These are phyloP conservation scores for Grosmannia huntii DNA, from an alignment of 2,329 filamentous ascomycete species.

Conservation along the genomic window DNA sequence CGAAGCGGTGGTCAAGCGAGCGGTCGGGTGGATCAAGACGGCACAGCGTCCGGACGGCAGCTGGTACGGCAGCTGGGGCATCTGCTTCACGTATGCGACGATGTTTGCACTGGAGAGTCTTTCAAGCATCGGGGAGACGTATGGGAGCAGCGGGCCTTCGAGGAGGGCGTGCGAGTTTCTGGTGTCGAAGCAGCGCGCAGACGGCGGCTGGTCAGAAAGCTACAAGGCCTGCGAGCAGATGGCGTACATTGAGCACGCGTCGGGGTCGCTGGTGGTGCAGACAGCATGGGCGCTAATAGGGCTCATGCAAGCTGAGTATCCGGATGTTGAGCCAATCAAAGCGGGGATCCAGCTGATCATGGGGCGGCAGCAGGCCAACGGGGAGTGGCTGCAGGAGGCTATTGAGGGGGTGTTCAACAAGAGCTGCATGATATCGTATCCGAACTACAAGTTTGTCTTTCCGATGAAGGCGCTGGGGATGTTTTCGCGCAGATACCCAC, in stretches of 20 bases:
- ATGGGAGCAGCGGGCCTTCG: constrained; percentile 57
- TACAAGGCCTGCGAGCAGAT: constrained; percentile 74
- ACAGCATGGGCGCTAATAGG: constrained; percentile 83
- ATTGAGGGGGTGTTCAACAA: constrained; percentile 99
- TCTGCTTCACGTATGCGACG: constrained; percentile 93
- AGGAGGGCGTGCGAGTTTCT: constrained; percentile 75
- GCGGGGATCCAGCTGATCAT: constrained; percentile 72
- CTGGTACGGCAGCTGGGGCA: constrained; percentile 97
- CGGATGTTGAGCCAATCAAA: constrained; percentile 57
- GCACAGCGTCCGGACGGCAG: constrained; percentile 72
- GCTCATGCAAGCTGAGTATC: constrained; percentile 71
- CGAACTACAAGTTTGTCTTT: constrained; percentile 97
- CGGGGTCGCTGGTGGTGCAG: constrained; percentile 79
- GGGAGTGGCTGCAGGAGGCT: constrained; percentile 88
- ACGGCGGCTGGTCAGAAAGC: constrained; percentile 95
- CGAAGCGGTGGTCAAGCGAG: constrained; percentile 53
- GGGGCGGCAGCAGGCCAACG: constrained; percentile 71
- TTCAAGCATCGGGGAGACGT: constrained; percentile 68
- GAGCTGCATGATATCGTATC: constrained; percentile 97
- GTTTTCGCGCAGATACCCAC: constrained; percentile 61
- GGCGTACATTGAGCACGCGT: constrained; percentile 60
- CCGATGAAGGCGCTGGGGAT: constrained; percentile 87
- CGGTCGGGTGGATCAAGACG: constrained; percentile 70
- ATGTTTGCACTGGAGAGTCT: constrained; percentile 94
- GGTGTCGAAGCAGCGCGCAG: constrained; percentile 67